These are phyloP conservation scores for Colletotrichum gigasporum DNA, from an alignment of 2,329 filamentous ascomycete genomes.

Conservation along the genomic window DNA sequence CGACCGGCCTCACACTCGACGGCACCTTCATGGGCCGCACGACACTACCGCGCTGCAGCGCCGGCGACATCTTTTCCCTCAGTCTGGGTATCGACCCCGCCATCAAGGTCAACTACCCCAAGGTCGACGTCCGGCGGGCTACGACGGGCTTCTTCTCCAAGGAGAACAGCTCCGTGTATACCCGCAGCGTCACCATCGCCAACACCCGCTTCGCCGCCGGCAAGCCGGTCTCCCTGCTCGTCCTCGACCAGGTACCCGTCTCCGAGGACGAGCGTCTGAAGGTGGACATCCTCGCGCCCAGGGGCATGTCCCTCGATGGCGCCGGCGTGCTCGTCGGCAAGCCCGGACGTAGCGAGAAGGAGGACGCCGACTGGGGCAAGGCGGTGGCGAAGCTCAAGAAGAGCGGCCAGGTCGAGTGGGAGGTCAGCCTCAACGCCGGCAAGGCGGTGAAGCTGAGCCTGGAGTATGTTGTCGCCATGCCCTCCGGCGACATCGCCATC, in stretches of 20 bases:
- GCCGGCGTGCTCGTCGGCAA: slow-evolving; percentile 47
- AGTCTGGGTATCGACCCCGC: slow-evolving; percentile 68
- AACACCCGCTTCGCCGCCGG: slow-evolving; percentile 55
- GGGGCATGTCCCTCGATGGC: slow-evolving; percentile 53
- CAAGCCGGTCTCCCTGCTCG: slow-evolving; percentile 55
- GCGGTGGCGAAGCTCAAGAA: slow-evolving; percentile 64
- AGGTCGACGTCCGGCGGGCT: slow-evolving; percentile 61
- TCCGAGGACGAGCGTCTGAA: slow-evolving; percentile 67
- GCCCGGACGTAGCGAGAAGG: slow-evolving; percentile 38
- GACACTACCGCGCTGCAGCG: slow-evolving; percentile 62
- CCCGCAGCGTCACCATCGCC: slow-evolving; percentile 56
- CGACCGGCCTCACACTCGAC: slow-evolving; percentile 69
- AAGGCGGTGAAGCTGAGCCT: slow-evolving; percentile 65
- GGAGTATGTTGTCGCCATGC: slow-evolving; percentile 70
- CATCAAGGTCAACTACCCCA: slow-evolving; percentile 64
- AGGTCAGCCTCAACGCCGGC: slow-evolving; percentile 66
- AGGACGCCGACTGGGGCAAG: slow-evolving; percentile 60
- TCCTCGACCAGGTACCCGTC: slow-evolving; percentile 70
- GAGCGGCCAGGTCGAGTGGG: slow-evolving; percentile 67
- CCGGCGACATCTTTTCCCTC: slow-evolving; percentile 63
- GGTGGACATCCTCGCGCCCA: slow-evolving; percentile 60
- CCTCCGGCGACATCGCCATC: slow-evolving; percentile 56
- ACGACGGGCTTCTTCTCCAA: slow-evolving; percentile 63
- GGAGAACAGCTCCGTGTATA: slow-evolving; percentile 61
- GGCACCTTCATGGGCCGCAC: slow-evolving; percentile 69